Evolutionary conservation across 179 eudicot genomes (phyloP).

Genomic region (Silene vulgaris): DNA sequence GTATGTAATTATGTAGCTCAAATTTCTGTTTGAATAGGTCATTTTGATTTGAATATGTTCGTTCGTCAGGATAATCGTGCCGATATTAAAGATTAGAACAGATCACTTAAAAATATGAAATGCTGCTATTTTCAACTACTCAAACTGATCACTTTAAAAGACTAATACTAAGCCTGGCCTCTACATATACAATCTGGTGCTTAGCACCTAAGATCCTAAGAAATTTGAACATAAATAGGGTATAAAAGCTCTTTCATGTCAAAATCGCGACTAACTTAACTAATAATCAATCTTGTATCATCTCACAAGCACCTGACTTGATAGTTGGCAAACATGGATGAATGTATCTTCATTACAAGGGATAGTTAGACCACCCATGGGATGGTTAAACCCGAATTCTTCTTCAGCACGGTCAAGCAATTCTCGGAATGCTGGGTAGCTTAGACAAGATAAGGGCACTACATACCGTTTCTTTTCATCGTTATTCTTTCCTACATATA

Average conservation of each 20-base stretch:
- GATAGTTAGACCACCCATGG: neutral
- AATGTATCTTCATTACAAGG: neutral
- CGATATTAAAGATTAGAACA: neutral
- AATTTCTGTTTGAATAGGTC: neutral
- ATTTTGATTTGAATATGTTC: neutral
- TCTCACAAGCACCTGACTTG: constrained; percentile 1
- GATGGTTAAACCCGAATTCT: neutral
- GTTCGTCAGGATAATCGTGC: neutral
- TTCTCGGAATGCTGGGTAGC: neutral
- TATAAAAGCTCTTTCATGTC: neutral
- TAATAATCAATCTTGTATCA: neutral
- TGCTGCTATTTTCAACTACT: neutral
- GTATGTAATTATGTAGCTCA: neutral
- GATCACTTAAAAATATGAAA: no score
- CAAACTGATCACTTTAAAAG: neutral
- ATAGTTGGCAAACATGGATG: neutral
- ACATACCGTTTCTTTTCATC: constrained; percentile 3
- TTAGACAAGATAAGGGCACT: neutral
- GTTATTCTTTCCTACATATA: neutral
- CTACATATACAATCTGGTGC: neutral
- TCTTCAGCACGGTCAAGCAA: constrained; percentile 3
- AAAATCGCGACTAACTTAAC: neutral
- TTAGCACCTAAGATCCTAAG: neutral
- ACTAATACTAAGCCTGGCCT: neutral
- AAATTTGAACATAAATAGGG: neutral